Evolutionary conservation across 805 yeast species (phyloP), one percentile per base, ranked within the genome.

Genomic region (Tetrapisispora arboricola): DNA sequence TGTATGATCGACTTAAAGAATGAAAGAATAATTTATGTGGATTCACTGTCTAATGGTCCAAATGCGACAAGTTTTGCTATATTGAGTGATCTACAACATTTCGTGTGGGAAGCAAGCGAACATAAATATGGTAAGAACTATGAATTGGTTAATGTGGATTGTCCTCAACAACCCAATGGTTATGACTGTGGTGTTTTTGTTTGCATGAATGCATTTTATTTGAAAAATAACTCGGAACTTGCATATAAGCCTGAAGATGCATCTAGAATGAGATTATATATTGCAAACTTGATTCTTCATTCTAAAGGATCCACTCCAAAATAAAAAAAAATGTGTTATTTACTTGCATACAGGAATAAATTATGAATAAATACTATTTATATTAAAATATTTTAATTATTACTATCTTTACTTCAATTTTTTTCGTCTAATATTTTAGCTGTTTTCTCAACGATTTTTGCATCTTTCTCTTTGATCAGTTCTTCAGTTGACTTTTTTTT

Each of bases 121-220:
- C 62, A 65, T 1, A 49, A 58, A 4, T 31, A 58, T 11, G 68
- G 68, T 6, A 45, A 56, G 27, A 65, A 63, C 17, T 61, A 56
- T 37, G 59, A 56, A 13, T 41, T 60, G 16, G 42, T 45, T 13
- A 67, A 62, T 29, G 46, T 58, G 2, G 56, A 62, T n/a, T 70
- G 88, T 32, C 97, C 98, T 1, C 84, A 80, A 49, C 98, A 92
- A 57, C 66, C 70, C 21, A 92, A 92, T 55, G 96, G 96, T 0
- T 84, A 58, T 49, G 98, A 92, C 60, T 92, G 98, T 66, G 98
- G 98, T 7, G 94, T 90, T 2, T 92, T 88, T 55, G 74, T 94
- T 2, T 82, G 96, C 59, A 75, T 87, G 41, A 80, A 78, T 36
- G 84, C 84, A 1, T 72, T 76, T 36, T 78, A 71, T 35, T 51